Conservation (phyloP, 495 filamentous ascomycete genomes). For the Penicillium steckii region DNA sequence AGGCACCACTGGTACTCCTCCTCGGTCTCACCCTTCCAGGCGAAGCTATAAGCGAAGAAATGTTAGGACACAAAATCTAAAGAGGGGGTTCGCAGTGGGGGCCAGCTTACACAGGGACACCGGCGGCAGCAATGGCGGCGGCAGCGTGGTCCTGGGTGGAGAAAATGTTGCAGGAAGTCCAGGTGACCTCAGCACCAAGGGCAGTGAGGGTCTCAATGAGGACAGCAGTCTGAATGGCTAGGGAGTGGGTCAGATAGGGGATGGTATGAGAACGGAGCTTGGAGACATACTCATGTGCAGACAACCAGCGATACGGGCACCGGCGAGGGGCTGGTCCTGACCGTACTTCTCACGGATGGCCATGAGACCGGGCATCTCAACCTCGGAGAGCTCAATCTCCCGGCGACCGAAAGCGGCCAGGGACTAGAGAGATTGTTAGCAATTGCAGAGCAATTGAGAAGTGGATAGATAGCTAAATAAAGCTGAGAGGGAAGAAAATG, state of each 20-base stretch:
- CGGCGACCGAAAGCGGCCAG: constrained; percentile 98
- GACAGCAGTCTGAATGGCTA: constrained; percentile 97
- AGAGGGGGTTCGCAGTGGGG: not conserved
- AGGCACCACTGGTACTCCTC: constrained; percentile 99
- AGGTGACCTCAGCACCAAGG: constrained; percentile 97
- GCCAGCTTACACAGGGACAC: constrained; percentile 75
- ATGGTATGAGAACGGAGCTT: not conserved
- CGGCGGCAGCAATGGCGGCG: constrained; percentile 90
- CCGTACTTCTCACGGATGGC: constrained; percentile 89
- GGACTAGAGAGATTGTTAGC: constrained; percentile 46
- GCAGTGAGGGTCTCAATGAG: constrained; percentile 94
- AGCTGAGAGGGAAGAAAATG: not conserved
- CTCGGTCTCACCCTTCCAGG: constrained; percentile 99
- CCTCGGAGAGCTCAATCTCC: constrained; percentile 98
- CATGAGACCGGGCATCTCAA: constrained; percentile 99
- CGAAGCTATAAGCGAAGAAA: constrained; percentile 57
- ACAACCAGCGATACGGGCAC: constrained; percentile 92
- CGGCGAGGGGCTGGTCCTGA: constrained; percentile 86
- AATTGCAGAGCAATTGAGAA: constrained; percentile 3
- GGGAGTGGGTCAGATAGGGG: constrained; percentile 12
- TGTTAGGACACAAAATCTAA: not conserved
- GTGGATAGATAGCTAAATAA: not conserved
- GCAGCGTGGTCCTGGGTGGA: constrained; percentile 98
- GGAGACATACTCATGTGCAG: constrained; percentile 86
- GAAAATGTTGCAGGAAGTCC: constrained; percentile 98